Evolutionary conservation across 2,329 filamentous ascomycete genomes (phyloP).

Genomic region (Pseudogymnoascus sp.): DNA sequence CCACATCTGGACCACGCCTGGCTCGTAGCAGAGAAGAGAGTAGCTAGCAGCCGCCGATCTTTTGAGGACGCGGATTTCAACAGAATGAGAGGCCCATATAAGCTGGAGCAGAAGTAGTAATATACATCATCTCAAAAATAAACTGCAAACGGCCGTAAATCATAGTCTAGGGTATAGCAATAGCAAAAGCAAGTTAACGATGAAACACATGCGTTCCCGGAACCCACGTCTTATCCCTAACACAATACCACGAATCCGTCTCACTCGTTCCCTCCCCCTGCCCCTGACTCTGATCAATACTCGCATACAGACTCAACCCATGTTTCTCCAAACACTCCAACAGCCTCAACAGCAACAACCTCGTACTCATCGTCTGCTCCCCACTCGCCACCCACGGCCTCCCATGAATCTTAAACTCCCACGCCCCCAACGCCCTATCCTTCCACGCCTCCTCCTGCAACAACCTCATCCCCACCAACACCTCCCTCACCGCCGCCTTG

Average conservation of each 20-base stretch:
- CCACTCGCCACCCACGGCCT: slow-evolving; percentile 29
- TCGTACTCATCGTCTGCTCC: slow-evolving; percentile 31
- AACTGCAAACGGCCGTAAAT: background rate
- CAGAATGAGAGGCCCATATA: background rate
- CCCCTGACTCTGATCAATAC: slow-evolving; percentile 30
- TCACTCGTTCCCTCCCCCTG: slow-evolving; percentile 18
- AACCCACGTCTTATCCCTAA: slow-evolving; percentile 21
- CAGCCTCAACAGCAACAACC: slow-evolving; percentile 30
- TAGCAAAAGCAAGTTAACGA: slow-evolving; percentile 12
- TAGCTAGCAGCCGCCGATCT: background rate
- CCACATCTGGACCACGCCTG: background rate
- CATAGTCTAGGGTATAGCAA: background rate
- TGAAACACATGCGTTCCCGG: slow-evolving; percentile 20
- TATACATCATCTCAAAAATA: background rate
- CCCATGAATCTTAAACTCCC: slow-evolving; percentile 31
- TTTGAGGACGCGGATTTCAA: background rate
- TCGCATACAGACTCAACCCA: slow-evolving; percentile 35
- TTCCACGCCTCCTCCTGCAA: slow-evolving; percentile 23
- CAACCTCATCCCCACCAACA: slow-evolving; percentile 16
- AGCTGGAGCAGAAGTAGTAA: background rate
- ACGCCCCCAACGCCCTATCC: slow-evolving; percentile 17
- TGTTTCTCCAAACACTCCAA: slow-evolving; percentile 30
- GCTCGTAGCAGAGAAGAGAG: background rate
- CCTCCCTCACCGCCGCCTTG: slow-evolving; percentile 15
- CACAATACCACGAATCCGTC: slow-evolving; percentile 24